These are phyloP conservation scores for Aspergillus sp. DNA, from an alignment of 2,329 filamentous ascomycete genomes.

Conservation along the genomic window DNA sequence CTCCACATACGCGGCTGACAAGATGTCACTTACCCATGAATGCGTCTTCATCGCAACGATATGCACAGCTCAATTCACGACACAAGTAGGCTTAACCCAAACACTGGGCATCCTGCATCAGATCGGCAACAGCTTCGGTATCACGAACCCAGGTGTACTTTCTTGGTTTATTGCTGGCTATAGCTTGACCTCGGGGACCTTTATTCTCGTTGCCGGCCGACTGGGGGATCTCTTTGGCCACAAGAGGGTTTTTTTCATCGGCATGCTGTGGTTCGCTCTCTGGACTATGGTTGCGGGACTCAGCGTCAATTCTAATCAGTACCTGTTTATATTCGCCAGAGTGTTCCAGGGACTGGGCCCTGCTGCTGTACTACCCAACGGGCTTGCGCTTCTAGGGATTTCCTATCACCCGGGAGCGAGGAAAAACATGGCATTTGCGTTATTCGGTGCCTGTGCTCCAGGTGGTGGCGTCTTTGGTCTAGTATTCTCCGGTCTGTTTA, in stretches of 20 bases:
- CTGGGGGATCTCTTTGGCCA: conserved; percentile 36
- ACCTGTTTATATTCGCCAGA: conserved; percentile 49
- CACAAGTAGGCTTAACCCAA: conserved; percentile 46
- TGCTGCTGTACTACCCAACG: conserved; percentile 60
- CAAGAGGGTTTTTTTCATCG: conserved; percentile 29
- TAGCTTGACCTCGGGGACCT: conserved; percentile 41
- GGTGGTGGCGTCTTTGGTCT: conserved; percentile 40
- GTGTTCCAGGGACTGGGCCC: conserved; percentile 55
- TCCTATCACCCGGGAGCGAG: conserved; percentile 53
- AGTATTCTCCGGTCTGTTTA: conserved; percentile 37
- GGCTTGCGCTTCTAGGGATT: conserved; percentile 56
- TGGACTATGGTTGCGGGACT: conserved; percentile 34
- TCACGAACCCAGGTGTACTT: conserved; percentile 41
- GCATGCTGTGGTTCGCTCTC: conserved; percentile 30
- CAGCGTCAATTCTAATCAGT: conserved; percentile 36
- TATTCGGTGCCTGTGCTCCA: conserved; percentile 48
- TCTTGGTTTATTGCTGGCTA: conserved; percentile 58
- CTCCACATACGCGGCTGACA: too few relatives aligned
- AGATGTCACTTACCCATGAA: conserved; percentile 15
- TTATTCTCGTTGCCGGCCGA: conserved; percentile 34
- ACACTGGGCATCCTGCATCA: conserved; percentile 46
- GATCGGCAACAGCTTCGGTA: conserved; percentile 45
- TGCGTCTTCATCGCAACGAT: conserved; percentile 29
- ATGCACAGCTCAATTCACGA: conserved; percentile 39
- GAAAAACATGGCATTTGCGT: conserved; percentile 57